Evolutionary conservation across 2,329 filamentous ascomycete genomes (phyloP), one percentile per base, ranked within the genome.

Genomic region (Aquanectria penicillioides): DNA sequence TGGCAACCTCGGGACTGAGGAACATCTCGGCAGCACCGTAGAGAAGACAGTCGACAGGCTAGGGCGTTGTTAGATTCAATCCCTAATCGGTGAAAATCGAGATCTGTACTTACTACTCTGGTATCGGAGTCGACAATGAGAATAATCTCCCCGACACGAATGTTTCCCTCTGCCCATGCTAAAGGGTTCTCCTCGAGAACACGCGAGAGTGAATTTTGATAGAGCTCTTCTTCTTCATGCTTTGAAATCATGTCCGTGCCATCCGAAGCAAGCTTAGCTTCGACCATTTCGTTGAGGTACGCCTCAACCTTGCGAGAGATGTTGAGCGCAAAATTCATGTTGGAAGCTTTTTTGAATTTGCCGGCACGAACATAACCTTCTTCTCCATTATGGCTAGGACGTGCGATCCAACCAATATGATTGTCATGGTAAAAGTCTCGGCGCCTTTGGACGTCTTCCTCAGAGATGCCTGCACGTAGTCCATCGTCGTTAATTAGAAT

Each of bases 41-140:
- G 11, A 44, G 44, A 25, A 56, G 44, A n/a, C 29, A 43, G 18
- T 49, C 44, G 1, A 56, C 31, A 3, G 44, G 53, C 53, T 56
- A 17, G 33, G 28, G 2, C 8, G 4, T 3, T 13, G 18, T 44
- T 10, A 56, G 44, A 13, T 2, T 23, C 9, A 4, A 7, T 10
- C 5, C 3, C 4, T 4, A 28, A 26, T 17, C 3, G 3, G 9
- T 1, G 1, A 9, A 4, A 7, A 4, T 6, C 6, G 17, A 4
- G 12, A 13, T 10, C 8, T 22, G 15, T 1, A 58, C 63, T 52
- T 52, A 69, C 67, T 11, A 91, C 86, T 70, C 88, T 83, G 5
- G 89, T 91, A 66, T 91, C 88, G 2, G 85, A 89, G 71, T 91
- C 88, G 57, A 91, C 77, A 48, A 91, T 80, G 13, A 55, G 52